Base-by-base conservation (phyloP, 225 moss, liverwort and hornwort genomes). In the Physcomitrium patens region DNA sequence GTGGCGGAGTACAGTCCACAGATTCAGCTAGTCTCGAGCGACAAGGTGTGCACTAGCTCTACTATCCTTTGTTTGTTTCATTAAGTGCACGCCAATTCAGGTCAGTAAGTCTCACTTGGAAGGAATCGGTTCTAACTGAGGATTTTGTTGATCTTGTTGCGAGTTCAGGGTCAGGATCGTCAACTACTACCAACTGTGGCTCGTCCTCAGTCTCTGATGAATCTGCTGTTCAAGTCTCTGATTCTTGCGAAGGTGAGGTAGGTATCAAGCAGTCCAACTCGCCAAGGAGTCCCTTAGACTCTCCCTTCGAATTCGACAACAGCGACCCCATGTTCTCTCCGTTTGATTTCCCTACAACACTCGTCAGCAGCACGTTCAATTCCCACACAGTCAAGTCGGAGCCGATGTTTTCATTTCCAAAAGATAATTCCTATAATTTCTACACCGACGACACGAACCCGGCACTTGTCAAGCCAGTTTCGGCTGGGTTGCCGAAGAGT, bases 151-250 rank as follows among this genome's bases (percentile, higher is more conserved):
- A 13, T 53, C 28, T 10, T 11, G 15, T 12, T 6, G 31, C 23
- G 62, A 13, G 9, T 54, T 44, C 69, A 82, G 85, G 61, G 12
- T 75, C 82, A 26, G 63, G 66, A 67, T 43, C 70, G 4, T 62
- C 79, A 19, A 69, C 73, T 14, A 67, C 67, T 12, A 63, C 74
- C 0, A 76, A 68, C 55, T 85, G 84, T 27, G 77, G 79, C 5
- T 87, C 84, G 26, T 84, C 87, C 0, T 75, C 75, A 16, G 82
- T 82, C 59, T 87, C 84, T 22, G 84, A 81, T 37, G 83, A 80
- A 20, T 83, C 83, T 5, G 75, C 73, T 5, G 61, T 72, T 50
- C 24, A 67, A 18, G 43, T 52, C 46, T 10, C 49, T 4, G 68
- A 73, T 27, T 42, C 26, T 10, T 31, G 42, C 22, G 63, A 56